A percentile compares a stretch with the other conserved stretches of the same genome.
Conservation (phyloP, 1,284 basidiomycete species). For the Leccinum solheimii region DNA sequence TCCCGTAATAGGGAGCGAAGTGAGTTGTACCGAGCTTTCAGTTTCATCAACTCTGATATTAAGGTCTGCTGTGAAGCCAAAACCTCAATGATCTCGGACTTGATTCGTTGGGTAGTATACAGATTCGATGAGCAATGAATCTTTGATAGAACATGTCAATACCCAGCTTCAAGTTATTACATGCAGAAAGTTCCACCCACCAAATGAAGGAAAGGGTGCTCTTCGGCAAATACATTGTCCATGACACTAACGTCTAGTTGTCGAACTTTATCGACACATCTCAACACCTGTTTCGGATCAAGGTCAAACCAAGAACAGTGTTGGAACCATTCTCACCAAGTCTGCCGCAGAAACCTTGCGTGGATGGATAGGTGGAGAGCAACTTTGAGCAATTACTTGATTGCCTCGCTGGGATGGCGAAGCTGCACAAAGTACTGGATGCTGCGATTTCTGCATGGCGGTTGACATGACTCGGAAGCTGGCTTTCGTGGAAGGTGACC, state of each 20-base stretch:
- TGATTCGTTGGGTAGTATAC: background rate
- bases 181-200: background rate
- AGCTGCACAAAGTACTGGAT: background rate
- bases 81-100: background rate
- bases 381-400: too few species aligned
- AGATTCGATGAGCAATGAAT: conserved; percentile 1
- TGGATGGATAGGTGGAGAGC: background rate
- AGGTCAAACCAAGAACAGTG: background rate
- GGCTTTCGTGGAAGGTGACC: too few species aligned
- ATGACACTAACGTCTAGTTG: background rate
- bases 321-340: background rate
- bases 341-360: background rate
- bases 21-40: background rate
- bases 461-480: background rate
- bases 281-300: background rate
- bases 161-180: background rate
- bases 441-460: background rate
- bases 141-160: background rate
- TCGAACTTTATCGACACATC: background rate
- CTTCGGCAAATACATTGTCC: background rate
- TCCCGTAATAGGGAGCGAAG: background rate
- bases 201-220: conserved; percentile 1
- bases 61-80: background rate
- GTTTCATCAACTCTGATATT: background rate
- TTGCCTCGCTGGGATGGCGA: background rate